These are phyloP conservation scores for Citrus glauca DNA, from an alignment of 345 rosid genomes.

Conservation along the genomic window DNA sequence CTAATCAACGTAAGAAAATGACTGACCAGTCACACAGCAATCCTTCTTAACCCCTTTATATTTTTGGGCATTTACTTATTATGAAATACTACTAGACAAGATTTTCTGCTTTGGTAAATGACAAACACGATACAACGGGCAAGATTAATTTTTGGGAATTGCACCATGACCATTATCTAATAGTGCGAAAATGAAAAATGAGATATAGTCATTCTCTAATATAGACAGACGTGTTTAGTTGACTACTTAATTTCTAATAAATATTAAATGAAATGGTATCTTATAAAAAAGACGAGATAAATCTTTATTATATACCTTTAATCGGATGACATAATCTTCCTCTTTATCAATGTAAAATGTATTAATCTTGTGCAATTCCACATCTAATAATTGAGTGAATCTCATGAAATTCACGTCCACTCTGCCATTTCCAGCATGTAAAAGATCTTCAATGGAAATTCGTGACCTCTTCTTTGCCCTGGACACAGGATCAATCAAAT, in stretches of 20 bases:
- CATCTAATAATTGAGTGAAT: slow-evolving; percentile 26
- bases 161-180: too few species aligned
- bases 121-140: too few species aligned
- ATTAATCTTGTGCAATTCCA: slow-evolving; percentile 34
- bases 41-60: too few species aligned
- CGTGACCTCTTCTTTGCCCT: slow-evolving; percentile 12
- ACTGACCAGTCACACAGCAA: background rate
- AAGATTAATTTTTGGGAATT: too few species aligned
- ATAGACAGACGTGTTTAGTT: too few species aligned
- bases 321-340: slow-evolving; percentile 38
- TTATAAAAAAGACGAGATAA: background rate
- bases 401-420: background rate
- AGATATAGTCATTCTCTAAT: too few species aligned
- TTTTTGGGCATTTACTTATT: too few species aligned
- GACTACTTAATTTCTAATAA: too few species aligned
- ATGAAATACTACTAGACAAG: too few species aligned
- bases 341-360: slow-evolving; percentile 40
- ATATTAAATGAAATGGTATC: too few species aligned
- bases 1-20: background rate
- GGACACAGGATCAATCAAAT: slow-evolving; percentile 14
- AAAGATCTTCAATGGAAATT: slow-evolving; percentile 11
- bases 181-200: too few species aligned
- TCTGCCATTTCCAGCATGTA: background rate
- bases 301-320: slow-evolving; percentile 21
- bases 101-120: too few species aligned